Evolutionary conservation across 345 rosid genomes (phyloP).

Genomic region (Syzygium jambos): DNA sequence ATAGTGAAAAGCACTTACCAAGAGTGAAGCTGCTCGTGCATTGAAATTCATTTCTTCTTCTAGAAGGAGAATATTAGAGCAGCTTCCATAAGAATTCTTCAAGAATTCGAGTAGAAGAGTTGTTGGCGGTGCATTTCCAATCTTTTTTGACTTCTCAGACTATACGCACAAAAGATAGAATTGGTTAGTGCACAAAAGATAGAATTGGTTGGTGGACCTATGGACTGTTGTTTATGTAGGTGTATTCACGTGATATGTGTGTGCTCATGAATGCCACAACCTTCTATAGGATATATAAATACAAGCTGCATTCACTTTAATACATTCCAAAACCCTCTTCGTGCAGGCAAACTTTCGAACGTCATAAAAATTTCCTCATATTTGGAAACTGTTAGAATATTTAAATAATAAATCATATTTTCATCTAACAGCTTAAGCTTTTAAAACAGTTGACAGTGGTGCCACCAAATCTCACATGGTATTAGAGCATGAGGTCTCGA

Average conservation of each 20-base stretch:
- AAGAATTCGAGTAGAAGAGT: conserved; percentile 51
- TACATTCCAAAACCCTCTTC: neutral
- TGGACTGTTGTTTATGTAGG: neutral
- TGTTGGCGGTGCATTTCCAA: conserved; percentile 63
- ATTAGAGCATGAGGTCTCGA: too few relatives aligned
- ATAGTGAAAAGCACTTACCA: conserved; percentile 26
- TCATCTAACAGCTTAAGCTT: too few relatives aligned
- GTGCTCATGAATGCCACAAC: neutral
- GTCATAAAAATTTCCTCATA: neutral
- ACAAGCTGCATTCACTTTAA: neutral
- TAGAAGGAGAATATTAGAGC: conserved; percentile 48
- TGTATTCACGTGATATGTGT: neutral
- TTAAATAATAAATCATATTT: too few relatives aligned
- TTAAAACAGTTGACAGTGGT: too few relatives aligned
- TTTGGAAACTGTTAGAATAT: neutral
- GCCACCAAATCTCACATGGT: too few relatives aligned
- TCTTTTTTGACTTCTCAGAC: conserved; percentile 92
- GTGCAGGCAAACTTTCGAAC: neutral
- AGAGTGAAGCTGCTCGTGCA: conserved; percentile 71
- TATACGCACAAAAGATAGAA: too few relatives aligned
- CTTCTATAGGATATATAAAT: neutral
- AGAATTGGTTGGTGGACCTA: neutral
- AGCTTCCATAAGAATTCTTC: conserved; percentile 43
- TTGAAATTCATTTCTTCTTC: conserved; percentile 88
- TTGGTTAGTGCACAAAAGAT: neutral